Evolutionary conservation across 805 yeast species (phyloP).

Genomic region (Peterozyma toletana): DNA sequence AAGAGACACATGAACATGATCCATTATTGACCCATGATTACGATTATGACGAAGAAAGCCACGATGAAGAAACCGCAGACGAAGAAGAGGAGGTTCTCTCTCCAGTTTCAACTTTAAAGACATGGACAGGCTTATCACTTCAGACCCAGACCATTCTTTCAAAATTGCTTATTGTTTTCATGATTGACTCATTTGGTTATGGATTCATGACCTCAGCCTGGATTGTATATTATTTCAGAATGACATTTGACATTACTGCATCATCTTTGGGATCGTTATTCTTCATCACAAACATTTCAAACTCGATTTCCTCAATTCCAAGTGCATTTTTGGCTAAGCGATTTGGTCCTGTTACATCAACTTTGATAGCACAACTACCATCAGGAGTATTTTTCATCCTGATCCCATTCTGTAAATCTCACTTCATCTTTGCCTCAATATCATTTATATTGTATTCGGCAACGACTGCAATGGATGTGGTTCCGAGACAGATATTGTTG

Average conservation of each 20-base stretch:
- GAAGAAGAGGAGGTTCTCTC: background rate
- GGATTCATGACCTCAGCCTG: conserved; percentile 89
- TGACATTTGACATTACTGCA: conserved; percentile 45
- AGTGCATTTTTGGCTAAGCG: conserved; percentile 62
- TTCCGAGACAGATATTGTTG: conserved; percentile 78
- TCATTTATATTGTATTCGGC: conserved; percentile 50
- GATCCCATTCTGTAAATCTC: conserved; percentile 38
- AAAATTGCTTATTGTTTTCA: conserved; percentile 53
- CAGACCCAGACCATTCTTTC: conserved; percentile 35
- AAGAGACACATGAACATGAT: conserved; percentile 8
- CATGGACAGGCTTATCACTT: conserved; percentile 30
- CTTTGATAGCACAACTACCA: conserved; percentile 69
- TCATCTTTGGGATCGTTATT: conserved; percentile 60
- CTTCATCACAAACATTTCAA: conserved; percentile 53
- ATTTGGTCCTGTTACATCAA: conserved; percentile 76
- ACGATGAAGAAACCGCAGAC: conserved; percentile 2
- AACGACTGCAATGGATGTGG: conserved; percentile 82
- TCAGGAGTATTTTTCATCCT: conserved; percentile 57
- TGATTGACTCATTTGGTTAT: conserved; percentile 80
- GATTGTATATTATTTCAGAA: conserved; percentile 76
- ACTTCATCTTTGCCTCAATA: conserved; percentile 35
- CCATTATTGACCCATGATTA: conserved; percentile 8
- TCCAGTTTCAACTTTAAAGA: conserved; percentile 13
- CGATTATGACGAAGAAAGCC: conserved; percentile 11
- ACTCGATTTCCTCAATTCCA: conserved; percentile 66